phyloP scores from a whole-genome alignment of 768 basidiomycete species.

The Mycena venus region DNA sequence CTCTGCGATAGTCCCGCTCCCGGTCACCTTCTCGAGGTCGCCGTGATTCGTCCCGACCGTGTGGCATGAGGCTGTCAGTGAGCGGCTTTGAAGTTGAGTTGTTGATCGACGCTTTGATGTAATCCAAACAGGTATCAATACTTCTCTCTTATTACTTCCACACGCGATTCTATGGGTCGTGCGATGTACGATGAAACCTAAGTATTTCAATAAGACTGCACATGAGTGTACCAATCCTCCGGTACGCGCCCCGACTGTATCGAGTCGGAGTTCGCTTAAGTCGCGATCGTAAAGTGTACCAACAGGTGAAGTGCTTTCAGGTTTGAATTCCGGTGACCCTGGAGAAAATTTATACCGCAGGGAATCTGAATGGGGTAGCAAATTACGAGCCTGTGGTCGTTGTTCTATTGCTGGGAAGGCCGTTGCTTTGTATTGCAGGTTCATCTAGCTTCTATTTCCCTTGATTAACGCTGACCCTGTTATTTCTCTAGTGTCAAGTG shows the following conservation, averaged over 20 bases:
- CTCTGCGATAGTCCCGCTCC: conserved; percentile 9
- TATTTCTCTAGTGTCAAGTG: conserved; percentile 25
- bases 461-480: neutral
- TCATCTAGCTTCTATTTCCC: neutral
- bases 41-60: conserved; percentile 18
- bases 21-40: conserved; percentile 11
- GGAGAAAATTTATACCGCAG: neutral
- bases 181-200: conserved; percentile 24
- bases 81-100: neutral
- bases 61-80: conserved; percentile 1
- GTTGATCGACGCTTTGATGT: neutral
- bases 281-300: conserved; percentile 20
- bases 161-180: neutral
- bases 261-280: neutral
- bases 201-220: conserved; percentile 25
- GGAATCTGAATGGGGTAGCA: conserved; percentile 29
- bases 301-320: conserved; percentile 27
- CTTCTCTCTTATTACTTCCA: conserved; percentile 5
- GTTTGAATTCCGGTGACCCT: neutral
- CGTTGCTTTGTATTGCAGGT: conserved; percentile 35
- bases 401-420: conserved; percentile 33
- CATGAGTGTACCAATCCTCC: conserved; percentile 26
- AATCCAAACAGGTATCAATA: conserved; percentile 10
- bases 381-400: conserved; percentile 29
- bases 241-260: conserved; percentile 3